Evolutionary conservation across 2,329 filamentous ascomycete genomes (phyloP).

Genomic region (Lasiodiplodia hormozganensis): DNA sequence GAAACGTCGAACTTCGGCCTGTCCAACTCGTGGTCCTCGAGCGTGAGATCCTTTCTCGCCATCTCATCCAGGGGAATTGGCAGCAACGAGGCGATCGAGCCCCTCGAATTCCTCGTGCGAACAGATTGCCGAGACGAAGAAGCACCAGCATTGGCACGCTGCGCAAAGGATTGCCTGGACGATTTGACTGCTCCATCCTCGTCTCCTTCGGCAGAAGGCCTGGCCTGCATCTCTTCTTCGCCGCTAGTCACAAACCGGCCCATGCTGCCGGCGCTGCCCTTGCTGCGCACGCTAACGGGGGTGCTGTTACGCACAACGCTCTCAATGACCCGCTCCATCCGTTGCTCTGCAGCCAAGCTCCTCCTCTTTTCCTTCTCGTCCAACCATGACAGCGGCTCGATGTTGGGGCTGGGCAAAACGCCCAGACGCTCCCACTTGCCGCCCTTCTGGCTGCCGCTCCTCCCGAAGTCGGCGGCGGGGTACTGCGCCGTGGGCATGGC

Average conservation of each 20-base stretch:
- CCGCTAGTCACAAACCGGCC: background rate
- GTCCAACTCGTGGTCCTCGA: slow-evolving; percentile 22
- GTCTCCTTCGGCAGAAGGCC: too few relatives aligned
- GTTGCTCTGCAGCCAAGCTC: slow-evolving; percentile 8
- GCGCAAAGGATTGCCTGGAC: slow-evolving; percentile 15
- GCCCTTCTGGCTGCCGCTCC: slow-evolving; percentile 6
- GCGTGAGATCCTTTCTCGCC: slow-evolving; percentile 21
- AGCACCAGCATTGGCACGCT: slow-evolving; percentile 7
- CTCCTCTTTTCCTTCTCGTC: slow-evolving; percentile 24
- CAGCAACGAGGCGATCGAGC: slow-evolving; percentile 22
- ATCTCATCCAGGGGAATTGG: slow-evolving; percentile 25
- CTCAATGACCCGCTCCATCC: slow-evolving; percentile 26
- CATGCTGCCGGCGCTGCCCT: slow-evolving; percentile 21
- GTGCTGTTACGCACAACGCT: slow-evolving; percentile 27
- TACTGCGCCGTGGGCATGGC: slow-evolving; percentile 8
- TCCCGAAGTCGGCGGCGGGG: background rate
- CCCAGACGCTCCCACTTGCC: slow-evolving; percentile 23
- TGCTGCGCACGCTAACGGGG: slow-evolving; percentile 19
- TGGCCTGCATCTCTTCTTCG: background rate
- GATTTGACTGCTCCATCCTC: slow-evolving; percentile 2
- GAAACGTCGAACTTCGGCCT: slow-evolving; percentile 15
- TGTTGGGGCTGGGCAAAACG: slow-evolving; percentile 22
- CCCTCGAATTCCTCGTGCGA: slow-evolving; percentile 17
- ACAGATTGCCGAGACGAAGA: slow-evolving; percentile 8
- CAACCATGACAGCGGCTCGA: slow-evolving; percentile 23